Evolutionary conservation across 176 grass and related monocot species (phyloP).

Genomic region (Triticum monococcum): DNA sequence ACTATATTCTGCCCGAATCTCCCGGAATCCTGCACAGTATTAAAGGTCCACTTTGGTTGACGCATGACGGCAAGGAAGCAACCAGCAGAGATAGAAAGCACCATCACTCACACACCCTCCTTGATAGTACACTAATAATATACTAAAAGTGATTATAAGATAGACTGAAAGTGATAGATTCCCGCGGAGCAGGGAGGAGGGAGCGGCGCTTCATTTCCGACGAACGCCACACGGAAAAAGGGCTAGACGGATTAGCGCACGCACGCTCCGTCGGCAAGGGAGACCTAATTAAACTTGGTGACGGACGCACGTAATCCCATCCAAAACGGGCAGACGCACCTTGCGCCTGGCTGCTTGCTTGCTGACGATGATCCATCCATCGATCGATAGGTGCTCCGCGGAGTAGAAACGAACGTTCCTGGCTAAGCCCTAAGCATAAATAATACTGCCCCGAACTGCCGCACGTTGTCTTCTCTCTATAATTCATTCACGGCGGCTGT

Average conservation of each 20-base stretch:
- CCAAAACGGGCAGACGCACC: not conserved
- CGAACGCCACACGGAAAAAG: not conserved
- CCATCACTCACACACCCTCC: not conserved
- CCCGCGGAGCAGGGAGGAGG: not conserved
- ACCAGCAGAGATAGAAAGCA: not conserved
- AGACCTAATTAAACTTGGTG: not conserved
- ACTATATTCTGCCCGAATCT: not conserved
- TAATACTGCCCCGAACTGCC: no score
- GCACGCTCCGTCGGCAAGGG: no score
- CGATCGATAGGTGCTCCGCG: no score
- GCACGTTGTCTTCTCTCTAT: no score
- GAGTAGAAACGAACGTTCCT: no score
- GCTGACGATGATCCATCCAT: not conserved
- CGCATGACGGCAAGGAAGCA: not conserved
- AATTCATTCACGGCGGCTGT: no score
- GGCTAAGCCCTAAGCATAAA: no score
- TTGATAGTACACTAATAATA: no score
- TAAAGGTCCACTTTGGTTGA: not conserved
- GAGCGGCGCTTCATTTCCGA: not conserved
- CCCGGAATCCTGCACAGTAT: not conserved
- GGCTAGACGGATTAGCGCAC: not conserved
- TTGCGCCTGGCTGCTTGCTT: not conserved
- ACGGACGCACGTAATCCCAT: not conserved
- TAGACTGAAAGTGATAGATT: no score
- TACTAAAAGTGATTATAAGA: no score